Evolutionary conservation across 257 asterid species (phyloP).

Genomic region (Lycium barbarum): DNA sequence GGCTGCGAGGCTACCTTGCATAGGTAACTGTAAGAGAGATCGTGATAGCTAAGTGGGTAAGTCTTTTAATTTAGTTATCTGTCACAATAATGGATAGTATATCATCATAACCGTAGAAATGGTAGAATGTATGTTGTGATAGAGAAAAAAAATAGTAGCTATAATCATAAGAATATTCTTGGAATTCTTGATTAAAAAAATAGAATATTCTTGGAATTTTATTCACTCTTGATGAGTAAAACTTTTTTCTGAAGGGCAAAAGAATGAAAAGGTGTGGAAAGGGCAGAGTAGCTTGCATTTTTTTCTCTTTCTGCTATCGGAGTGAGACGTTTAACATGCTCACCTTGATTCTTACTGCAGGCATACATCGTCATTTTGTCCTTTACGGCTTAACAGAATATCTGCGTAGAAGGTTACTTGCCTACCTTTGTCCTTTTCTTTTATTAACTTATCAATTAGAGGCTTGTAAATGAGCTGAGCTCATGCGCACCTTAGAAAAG

Average conservation of each 20-base stretch:
- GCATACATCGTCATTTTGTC: constrained; percentile 74
- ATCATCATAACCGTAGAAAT: not conserved
- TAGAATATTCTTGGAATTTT: not conserved
- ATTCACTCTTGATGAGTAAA: not conserved
- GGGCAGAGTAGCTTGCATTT: not conserved
- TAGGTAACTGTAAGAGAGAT: not conserved
- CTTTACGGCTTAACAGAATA: constrained; percentile 53
- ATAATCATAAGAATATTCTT: not conserved
- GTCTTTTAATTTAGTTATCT: not conserved
- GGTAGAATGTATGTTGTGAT: not conserved
- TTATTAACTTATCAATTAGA: constrained; percentile 15
- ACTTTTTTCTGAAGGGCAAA: not conserved
- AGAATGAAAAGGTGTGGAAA: not conserved
- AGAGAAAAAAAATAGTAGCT: not conserved
- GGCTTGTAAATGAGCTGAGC: not conserved
- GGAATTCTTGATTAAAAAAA: not conserved
- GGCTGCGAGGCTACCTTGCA: not conserved
- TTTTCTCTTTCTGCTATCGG: not conserved
- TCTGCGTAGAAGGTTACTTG: constrained; percentile 62
- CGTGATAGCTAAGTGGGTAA: not conserved
- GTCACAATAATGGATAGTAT: not conserved
- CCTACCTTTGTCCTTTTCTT: constrained; percentile 23
- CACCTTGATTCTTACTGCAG: constrained; percentile 49
- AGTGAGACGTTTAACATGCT: constrained; percentile 1
- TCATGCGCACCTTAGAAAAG: not conserved